A percentile compares a stretch with the other conserved stretches of the same genome.
These are phyloP conservation scores for Globisporangium viniferum DNA, from an alignment of 352 stramenopile species.

Conservation along the genomic window DNA sequence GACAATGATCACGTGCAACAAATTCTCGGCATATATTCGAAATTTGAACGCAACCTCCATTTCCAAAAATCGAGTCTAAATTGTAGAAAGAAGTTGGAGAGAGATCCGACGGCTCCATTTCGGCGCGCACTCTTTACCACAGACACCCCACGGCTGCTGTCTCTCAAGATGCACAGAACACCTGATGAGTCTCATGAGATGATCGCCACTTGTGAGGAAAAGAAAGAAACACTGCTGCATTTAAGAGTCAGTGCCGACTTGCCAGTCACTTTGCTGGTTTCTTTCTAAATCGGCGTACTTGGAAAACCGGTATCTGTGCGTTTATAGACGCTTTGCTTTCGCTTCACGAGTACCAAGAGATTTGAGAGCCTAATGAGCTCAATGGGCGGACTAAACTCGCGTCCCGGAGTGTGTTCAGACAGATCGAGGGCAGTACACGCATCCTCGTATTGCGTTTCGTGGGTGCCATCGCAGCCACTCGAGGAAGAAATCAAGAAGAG, in stretches of 20 bases:
- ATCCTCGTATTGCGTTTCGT: neutral
- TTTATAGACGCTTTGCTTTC: neutral
- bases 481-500: neutral
- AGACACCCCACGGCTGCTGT: neutral
- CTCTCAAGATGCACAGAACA: neutral
- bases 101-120: neutral
- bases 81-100: neutral
- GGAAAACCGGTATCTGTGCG: too few relatives aligned
- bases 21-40: neutral
- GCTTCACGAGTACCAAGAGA: neutral
- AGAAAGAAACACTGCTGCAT: neutral
- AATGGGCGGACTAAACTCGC: neutral
- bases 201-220: neutral
- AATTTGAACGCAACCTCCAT: neutral
- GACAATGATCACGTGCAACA: neutral
- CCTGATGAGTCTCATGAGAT: neutral
- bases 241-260: neutral
- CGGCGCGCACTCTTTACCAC: neutral
- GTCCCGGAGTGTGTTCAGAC: neutral
- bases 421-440: neutral
- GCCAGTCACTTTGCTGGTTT: too few relatives aligned
- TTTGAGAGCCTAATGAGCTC: neutral
- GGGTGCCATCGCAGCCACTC: neutral
- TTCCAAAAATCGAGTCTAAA: neutral
- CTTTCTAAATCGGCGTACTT: too few relatives aligned